Evolutionary conservation across 2,329 filamentous ascomycete genomes (phyloP), one percentile per base, ranked within the genome.

Genomic region (Aspergillus transmontanensis): DNA sequence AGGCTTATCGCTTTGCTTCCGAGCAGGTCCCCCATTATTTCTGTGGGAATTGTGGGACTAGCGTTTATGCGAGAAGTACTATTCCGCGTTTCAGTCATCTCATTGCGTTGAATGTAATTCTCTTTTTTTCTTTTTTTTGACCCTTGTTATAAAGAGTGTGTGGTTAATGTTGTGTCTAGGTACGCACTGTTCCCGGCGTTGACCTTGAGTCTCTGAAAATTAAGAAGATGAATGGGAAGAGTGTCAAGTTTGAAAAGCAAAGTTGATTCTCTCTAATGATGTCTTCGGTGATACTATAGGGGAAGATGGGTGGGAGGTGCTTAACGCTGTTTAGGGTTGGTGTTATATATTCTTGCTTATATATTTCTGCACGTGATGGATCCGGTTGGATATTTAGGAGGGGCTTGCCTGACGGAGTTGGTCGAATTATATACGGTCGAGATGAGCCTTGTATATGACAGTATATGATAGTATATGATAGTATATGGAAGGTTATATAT

Each of bases 1-100:
- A 71, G 69, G 67, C 62, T 30, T 76, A 76, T 50, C 69, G 58
- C 16, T 76, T 74, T 56, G 71, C 67, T 7, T 62, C 69, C 2
- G 65, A 71, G 41, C 65, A 62, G 12, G 70, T 71, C 30, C 70
- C 68, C 2, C 73, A 76, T 50, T 71, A 68, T 6, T 76, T 76
- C 55, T 76, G 75, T 64, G 60, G 63, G 6, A 71, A 65, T 9
- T 76, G 75, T 46, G 75, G 75, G 3, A 71, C 73, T 1, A 74
- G 70, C 53, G 64, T 76, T 34, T 73, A 69, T 55, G 70, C 64
- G 10, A 68, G 70, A 36, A 57, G 61, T 2, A 45, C 56, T 0
- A 36, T 55, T 59, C 73, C 48, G 51, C 70, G 64, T 64, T 64
- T 57, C 66, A 68, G 55, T 56, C 61, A 50, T 64, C 68, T 62